Percentiles rank a stretch among this genome's conserved stretches.
These are phyloP conservation scores for Mimosa bimucronata DNA, from an alignment of 306 rosid species.

Conservation along the genomic window DNA sequence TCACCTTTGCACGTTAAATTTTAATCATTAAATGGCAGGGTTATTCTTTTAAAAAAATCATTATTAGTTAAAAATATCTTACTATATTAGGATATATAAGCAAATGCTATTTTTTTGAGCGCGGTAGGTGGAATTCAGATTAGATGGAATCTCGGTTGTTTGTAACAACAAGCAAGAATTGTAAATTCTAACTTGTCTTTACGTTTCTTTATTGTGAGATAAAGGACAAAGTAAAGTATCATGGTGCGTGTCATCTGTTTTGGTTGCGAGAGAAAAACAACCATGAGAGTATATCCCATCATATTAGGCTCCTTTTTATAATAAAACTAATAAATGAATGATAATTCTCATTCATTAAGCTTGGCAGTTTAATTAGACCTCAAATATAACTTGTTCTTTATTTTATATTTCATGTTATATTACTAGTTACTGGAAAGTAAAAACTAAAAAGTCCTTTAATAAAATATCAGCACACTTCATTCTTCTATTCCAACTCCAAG, in stretches of 20 bases:
- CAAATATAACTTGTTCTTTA: no score
- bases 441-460: not conserved
- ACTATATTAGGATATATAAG: no score
- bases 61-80: no score
- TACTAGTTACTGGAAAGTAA: not conserved
- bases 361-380: not conserved
- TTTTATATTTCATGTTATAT: not conserved
- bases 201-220: not conserved
- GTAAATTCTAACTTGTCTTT: not conserved
- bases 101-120: no score
- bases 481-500: not conserved
- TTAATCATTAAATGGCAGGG: not conserved
- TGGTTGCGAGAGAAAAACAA: not conserved
- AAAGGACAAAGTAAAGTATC: not conserved
- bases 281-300: not conserved
- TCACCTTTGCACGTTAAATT: not conserved
- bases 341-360: not conserved
- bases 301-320: not conserved
- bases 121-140: not conserved
- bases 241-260: not conserved
- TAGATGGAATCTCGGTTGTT: not conserved
- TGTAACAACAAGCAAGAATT: not conserved
- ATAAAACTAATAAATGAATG: no score
- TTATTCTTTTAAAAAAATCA: not conserved
- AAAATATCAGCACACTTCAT: not conserved